phyloP scores from a whole-genome alignment of 345 rosid species.

The Salix dunnii region DNA sequence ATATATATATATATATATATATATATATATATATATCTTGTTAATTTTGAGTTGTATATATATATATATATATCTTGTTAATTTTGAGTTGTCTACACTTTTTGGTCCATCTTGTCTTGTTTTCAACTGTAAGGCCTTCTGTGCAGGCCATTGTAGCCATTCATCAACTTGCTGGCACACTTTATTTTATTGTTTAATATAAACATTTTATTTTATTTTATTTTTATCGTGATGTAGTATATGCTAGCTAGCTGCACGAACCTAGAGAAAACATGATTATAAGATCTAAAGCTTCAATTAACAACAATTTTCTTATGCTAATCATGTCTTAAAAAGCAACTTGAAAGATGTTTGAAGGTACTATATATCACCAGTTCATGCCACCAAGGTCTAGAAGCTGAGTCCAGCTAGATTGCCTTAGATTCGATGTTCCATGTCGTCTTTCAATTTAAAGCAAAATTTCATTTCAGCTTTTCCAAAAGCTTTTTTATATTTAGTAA shows the following conservation, averaged over 20 bases:
- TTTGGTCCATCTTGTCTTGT: conserved; percentile 37
- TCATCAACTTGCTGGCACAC: conserved; percentile 24
- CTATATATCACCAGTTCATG: conserved; percentile 32
- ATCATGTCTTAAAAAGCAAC: conserved; percentile 34
- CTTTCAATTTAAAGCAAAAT: conserved; percentile 24
- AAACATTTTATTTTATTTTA: background rate
- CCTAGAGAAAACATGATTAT: conserved; percentile 25
- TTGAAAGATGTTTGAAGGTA: conserved; percentile 12
- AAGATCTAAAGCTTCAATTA: conserved; percentile 35
- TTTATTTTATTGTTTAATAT: conserved; percentile 1
- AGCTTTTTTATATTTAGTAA: background rate
- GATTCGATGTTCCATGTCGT: conserved; percentile 18
- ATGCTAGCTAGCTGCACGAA: conserved; percentile 12
- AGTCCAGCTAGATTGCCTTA: conserved; percentile 41
- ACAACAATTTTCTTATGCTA: conserved; percentile 19
- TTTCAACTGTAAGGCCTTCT: conserved; percentile 13
- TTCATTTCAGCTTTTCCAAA: conserved; percentile 30
- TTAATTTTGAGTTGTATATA: too few species aligned
- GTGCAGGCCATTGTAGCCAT: conserved; percentile 30
- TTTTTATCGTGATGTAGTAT: conserved; percentile 3
- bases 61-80: conserved; percentile 5
- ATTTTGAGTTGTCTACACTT: conserved; percentile 7
- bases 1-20: too few species aligned
- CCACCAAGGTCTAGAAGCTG: conserved; percentile 29
- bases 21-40: too few species aligned